phyloP scores from a whole-genome alignment of 1,284 basidiomycete species.

The Mycena sp. region DNA sequence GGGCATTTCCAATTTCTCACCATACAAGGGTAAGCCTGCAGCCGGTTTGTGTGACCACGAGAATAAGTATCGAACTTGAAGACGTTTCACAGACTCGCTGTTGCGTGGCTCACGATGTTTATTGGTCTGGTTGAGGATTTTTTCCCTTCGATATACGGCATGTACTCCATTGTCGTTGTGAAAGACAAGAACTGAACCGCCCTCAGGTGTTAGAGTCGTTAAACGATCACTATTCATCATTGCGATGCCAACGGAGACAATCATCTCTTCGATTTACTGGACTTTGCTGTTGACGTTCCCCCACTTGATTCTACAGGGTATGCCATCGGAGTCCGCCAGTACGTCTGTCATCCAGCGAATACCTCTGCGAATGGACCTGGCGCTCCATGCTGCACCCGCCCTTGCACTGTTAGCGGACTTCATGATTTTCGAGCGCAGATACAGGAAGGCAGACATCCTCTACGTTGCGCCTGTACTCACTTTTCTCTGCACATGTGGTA shows the following conservation, averaged over 20 bases:
- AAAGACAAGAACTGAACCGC: too few relatives aligned
- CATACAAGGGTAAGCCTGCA: slow-evolving; percentile 76
- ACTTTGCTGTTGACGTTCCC: slow-evolving; percentile 63
- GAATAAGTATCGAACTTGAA: too few relatives aligned
- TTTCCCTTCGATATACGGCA: slow-evolving; percentile 56
- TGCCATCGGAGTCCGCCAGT: slow-evolving; percentile 42
- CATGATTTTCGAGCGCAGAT: slow-evolving; percentile 72
- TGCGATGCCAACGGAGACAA: slow-evolving; percentile 69
- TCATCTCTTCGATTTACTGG: slow-evolving; percentile 82
- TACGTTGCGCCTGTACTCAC: slow-evolving; percentile 57
- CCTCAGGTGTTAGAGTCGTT: slow-evolving; percentile 52
- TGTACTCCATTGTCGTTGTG: slow-evolving; percentile 31
- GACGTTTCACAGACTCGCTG: slow-evolving; percentile 47
- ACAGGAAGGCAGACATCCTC: slow-evolving; percentile 54
- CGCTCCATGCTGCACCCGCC: slow-evolving; percentile 74
- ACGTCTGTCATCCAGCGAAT: too few relatives aligned
- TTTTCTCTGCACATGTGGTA: slow-evolving; percentile 62
- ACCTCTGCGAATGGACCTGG: slow-evolving; percentile 70
- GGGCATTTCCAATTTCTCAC: slow-evolving; percentile 80
- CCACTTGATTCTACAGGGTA: slow-evolving; percentile 56
- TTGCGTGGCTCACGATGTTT: slow-evolving; percentile 62
- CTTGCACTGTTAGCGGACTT: slow-evolving; percentile 75
- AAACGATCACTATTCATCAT: slow-evolving; percentile 70
- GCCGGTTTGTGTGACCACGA: too few relatives aligned
- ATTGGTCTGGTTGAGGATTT: slow-evolving; percentile 59